Evolutionary conservation across 768 basidiomycete species (phyloP), one percentile per base, ranked within the genome.

Genomic region (Lactarius sp.): DNA sequence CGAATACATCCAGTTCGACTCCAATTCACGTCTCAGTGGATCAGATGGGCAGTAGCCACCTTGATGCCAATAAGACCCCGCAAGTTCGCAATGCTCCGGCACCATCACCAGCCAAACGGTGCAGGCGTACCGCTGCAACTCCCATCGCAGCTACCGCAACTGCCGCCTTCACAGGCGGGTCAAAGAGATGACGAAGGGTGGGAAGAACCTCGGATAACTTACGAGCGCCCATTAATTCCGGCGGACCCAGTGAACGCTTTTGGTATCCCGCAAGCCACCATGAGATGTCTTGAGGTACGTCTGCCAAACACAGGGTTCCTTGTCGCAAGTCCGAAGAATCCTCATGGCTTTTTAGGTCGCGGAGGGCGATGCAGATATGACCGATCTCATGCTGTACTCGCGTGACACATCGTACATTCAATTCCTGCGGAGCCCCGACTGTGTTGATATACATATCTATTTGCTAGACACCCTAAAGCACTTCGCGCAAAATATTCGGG

Each of bases 221-320:
- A 89, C 53, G 83, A 85, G 18, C 77, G 77, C 44, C 87, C 83
- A 37, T 78, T 78, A 18, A 82, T 92, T 68, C 91, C 92, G 16
- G 27, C 27, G 27, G 27, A 27, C 3, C 27, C 27, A 27, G 27
- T 27, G 27, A 27, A 27, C 3, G 27, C 27, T 27, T 27, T 27
- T 27, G 27, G 27, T 27, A 27, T 27, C 27, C 27, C 27, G 27
- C 27, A 27, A 27, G 27, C 2, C 27, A 3, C 27, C 27, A 27
- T 27, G 27, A 27, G 27, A 27, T 3, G 2, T 27, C 76, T 93
- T 39, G 91, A 93, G 81, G 87, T 88, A 60, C 59, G 80, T 72
- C 55, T 42, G 64, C 22, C 33, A 16, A 56, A 50, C 36, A 59
- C 31, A 27, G 34, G 61, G 46, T 31, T 41, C 20, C 20, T n/a